phyloP scores from a whole-genome alignment of 2,329 filamentous ascomycete species.

The Hypoxylon sp. region DNA sequence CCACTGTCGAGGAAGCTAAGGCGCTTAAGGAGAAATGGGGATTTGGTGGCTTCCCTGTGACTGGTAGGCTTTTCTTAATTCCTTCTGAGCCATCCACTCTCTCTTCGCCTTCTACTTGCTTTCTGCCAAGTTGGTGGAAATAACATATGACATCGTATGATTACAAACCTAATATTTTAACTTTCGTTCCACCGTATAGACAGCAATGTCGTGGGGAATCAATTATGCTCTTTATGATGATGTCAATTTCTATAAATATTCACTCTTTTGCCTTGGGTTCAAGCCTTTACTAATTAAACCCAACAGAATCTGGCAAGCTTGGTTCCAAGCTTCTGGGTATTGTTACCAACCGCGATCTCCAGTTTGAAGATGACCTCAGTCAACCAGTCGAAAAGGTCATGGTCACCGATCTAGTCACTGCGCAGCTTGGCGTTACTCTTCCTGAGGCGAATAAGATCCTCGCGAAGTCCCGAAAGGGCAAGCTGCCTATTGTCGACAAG shows the following conservation, averaged over 20 bases:
- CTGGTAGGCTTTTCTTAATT: conserved; percentile 76
- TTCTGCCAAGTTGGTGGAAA: neutral
- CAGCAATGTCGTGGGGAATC: conserved; percentile 88
- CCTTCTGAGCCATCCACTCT: conserved; percentile 20
- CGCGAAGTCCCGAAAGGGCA: conserved; percentile 97
- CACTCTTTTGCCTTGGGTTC: conserved; percentile 20
- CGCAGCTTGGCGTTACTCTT: conserved; percentile 84
- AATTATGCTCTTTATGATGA: conserved; percentile 66
- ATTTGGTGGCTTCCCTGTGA: conserved; percentile 98
- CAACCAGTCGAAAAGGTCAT: conserved; percentile 90
- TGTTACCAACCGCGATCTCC: conserved; percentile 97
- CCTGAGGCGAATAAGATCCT: conserved; percentile 93
- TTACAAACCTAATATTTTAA: conserved; percentile 90
- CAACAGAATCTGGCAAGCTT: conserved; percentile 87
- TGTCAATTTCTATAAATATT: conserved; percentile 42
- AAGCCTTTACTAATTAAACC: conserved; percentile 57
- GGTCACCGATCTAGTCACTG: conserved; percentile 95
- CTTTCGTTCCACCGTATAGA: conserved; percentile 99
- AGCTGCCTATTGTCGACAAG: conserved; percentile 91
- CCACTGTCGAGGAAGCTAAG: conserved; percentile 92
- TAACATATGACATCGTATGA: conserved; percentile 70
- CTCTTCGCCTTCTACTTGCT: conserved; percentile 16
- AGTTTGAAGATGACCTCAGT: conserved; percentile 86
- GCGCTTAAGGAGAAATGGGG: conserved; percentile 98
- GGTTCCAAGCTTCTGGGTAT: conserved; percentile 97